Evolutionary conservation across 2,329 filamentous ascomycete genomes (phyloP).

Genomic region (Nothophaeocryptopus gaeumannii): DNA sequence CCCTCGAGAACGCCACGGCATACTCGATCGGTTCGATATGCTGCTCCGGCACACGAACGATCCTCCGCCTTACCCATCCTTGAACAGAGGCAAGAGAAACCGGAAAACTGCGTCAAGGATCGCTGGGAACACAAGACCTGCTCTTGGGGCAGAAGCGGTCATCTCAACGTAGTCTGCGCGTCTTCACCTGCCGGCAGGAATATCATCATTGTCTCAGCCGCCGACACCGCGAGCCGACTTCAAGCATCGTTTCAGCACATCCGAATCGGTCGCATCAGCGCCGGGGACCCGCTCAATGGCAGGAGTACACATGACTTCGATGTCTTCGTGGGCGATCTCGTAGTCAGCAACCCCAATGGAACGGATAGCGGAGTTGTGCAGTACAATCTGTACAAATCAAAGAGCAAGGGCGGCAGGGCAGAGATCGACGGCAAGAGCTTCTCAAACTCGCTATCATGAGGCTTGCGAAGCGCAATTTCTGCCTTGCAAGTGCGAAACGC

Average conservation of each 20-base stretch:
- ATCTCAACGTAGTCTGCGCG: constrained; percentile 27
- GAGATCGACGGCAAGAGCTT: constrained; percentile 16
- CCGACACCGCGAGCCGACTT: constrained; percentile 22
- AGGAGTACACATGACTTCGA: constrained; percentile 10
- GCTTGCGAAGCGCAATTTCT: constrained; percentile 9
- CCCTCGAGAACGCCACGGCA: too few relatives aligned
- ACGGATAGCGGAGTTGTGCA: constrained; percentile 29
- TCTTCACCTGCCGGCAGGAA: constrained; percentile 21
- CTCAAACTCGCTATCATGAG: constrained; percentile 17
- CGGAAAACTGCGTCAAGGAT: not conserved
- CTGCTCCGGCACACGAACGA: constrained; percentile 10
- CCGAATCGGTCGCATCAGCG: constrained; percentile 17
- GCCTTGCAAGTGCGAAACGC: constrained; percentile 3
- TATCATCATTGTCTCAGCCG: constrained; percentile 22
- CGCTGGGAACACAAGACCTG: constrained; percentile 13
- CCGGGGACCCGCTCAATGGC: constrained; percentile 4
- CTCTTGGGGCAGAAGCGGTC: constrained; percentile 17
- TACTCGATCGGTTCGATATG: constrained; percentile 14
- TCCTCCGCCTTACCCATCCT: constrained; percentile 9
- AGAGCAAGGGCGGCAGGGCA: not conserved
- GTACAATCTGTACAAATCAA: constrained; percentile 17
- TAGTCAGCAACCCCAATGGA: constrained; percentile 25
- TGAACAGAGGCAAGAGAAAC: constrained; percentile 10
- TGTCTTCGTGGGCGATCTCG: constrained; percentile 31
- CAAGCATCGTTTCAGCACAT: constrained; percentile 19